Percentiles rank a stretch among this genome's conserved stretches.
Conservation (phyloP, 2,329 filamentous ascomycete species). For the Akanthomyces dipterigenus region DNA sequence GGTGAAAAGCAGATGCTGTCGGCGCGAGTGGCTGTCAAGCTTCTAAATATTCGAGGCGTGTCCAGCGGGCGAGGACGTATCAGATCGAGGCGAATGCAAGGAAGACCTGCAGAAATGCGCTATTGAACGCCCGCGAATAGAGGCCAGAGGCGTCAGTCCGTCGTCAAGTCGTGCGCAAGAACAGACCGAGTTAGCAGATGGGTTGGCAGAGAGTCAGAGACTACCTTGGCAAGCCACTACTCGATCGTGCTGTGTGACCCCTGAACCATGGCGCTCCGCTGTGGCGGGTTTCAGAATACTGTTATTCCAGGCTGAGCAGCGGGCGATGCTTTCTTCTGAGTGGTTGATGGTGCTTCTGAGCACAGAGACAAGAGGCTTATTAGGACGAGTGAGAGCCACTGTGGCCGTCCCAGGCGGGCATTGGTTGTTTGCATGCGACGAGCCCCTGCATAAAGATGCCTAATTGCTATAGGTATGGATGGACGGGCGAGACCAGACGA, state of each 20-base stretch:
- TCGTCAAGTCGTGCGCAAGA: neutral
- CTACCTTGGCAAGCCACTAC: slow-evolving; percentile 1
- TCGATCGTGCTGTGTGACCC: slow-evolving; percentile 4
- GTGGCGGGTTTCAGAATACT: slow-evolving; percentile 11
- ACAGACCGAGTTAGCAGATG: neutral
- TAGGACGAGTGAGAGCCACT: neutral
- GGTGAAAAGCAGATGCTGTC: neutral
- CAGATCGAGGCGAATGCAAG: neutral
- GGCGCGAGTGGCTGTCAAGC: neutral
- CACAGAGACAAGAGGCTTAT: too few species aligned
- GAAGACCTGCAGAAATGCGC: neutral
- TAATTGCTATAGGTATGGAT: too few species aligned
- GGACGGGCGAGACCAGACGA: neutral
- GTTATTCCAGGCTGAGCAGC: neutral
- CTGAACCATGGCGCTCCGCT: slow-evolving; percentile 6
- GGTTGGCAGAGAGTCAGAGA: neutral
- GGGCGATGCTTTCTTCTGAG: neutral
- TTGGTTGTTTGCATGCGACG: neutral
- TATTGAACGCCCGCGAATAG: neutral
- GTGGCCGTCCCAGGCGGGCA: neutral
- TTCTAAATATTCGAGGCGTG: neutral
- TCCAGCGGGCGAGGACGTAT: neutral
- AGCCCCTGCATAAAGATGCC: neutral
- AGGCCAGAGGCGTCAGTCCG: neutral
- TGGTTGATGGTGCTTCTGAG: neutral